These are phyloP conservation scores for Pichia sp. DNA, from an alignment of 1,139 yeast genomes.

Conservation along the genomic window DNA sequence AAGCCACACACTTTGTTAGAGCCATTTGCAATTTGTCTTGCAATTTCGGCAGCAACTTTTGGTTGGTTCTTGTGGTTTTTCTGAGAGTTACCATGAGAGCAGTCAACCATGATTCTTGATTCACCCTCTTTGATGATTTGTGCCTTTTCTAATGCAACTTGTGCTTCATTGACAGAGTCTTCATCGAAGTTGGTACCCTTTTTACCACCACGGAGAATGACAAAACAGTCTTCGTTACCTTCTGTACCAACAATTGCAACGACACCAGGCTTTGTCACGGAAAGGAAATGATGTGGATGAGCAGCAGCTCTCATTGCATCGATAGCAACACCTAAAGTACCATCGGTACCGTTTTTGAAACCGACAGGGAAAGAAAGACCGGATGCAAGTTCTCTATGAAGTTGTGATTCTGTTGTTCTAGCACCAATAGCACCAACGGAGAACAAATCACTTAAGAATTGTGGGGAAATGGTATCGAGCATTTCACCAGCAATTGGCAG, in stretches of 20 bases:
- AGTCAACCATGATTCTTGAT: conserved; percentile 90
- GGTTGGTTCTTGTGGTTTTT: conserved; percentile 93
- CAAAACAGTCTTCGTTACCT: conserved; percentile 87
- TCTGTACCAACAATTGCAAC: conserved; percentile 94
- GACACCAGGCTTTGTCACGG: conserved; percentile 91
- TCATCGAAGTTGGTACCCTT: conserved; percentile 85
- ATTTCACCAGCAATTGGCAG: conserved; percentile 95
- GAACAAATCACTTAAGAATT: conserved; percentile 83
- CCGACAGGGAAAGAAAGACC: conserved; percentile 98
- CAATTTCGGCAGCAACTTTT: conserved; percentile 72
- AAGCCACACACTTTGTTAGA: conserved; percentile 78
- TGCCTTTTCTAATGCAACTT: conserved; percentile 54
- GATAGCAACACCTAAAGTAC: conserved; percentile 84
- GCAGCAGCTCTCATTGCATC: conserved; percentile 93
- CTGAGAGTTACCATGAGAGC: conserved; percentile 93
- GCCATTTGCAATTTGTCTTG: conserved; percentile 74
- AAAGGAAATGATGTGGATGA: conserved; percentile 88
- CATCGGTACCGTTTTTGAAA: conserved; percentile 98
- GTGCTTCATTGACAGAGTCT: conserved; percentile 60
- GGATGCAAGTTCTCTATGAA: conserved; percentile 94
- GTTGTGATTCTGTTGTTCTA: conserved; percentile 96
- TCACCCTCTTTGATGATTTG: conserved; percentile 41
- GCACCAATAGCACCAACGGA: conserved; percentile 99
- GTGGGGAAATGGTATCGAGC: conserved; percentile 97
- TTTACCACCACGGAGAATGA: conserved; percentile 94